These are phyloP conservation scores for Didymella keratinophila DNA, from an alignment of 2,329 filamentous ascomycete genomes.

Conservation along the genomic window DNA sequence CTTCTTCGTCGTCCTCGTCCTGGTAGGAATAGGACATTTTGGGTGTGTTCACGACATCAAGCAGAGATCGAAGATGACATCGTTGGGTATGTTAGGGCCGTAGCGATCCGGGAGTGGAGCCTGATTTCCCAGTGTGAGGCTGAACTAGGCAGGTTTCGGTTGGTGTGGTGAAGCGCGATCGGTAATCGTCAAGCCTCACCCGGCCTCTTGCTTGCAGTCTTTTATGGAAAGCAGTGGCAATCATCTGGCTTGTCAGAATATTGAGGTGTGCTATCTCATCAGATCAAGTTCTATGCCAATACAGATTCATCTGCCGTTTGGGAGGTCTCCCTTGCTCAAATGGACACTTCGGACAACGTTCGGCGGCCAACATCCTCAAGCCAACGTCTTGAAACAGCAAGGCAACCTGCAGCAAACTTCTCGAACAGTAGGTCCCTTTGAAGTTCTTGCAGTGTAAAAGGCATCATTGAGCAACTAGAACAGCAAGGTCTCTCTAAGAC, in stretches of 20 bases:
- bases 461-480: background rate
- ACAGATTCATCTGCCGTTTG: background rate
- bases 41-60: constrained; percentile 4
- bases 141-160: constrained; percentile 16
- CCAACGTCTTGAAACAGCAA: background rate
- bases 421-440: no score
- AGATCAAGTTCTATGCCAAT: background rate
- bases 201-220: background rate
- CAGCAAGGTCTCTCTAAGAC: background rate
- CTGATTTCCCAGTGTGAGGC: constrained; percentile 14
- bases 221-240: background rate
- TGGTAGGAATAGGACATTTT: constrained; percentile 29
- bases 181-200: background rate
- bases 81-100: constrained; percentile 3
- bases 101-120: constrained; percentile 16
- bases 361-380: background rate
- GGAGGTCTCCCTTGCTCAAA: background rate
- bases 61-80: constrained; percentile 12
- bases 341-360: constrained; percentile 1
- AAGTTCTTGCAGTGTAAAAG: background rate
- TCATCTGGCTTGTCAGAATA: background rate
- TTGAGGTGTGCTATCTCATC: background rate
- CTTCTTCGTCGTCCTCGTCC: constrained; percentile 16
- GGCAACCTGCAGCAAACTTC: background rate
- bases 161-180: constrained; percentile 15